Conservation (phyloP, 768 basidiomycete genomes). For the Amanita fuliginea region DNA sequence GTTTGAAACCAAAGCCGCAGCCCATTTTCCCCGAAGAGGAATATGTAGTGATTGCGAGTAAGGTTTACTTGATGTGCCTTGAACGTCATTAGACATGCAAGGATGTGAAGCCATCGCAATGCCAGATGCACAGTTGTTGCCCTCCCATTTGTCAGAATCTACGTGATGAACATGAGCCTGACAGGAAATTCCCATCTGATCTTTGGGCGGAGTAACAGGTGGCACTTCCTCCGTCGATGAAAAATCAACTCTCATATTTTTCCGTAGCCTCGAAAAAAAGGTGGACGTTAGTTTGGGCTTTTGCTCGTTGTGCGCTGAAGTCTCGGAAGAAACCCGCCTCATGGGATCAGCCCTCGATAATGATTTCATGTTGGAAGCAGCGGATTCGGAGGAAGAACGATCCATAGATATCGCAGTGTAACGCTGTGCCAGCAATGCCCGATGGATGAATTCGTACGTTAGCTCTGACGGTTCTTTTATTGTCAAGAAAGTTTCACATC, state of each 20-base stretch:
- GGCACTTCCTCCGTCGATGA: background rate
- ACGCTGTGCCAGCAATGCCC: background rate
- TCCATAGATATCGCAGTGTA: background rate
- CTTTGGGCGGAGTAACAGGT: background rate
- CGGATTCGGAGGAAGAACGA: conserved; percentile 1
- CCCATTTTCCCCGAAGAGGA: conserved; percentile 6
- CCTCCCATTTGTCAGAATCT: background rate
- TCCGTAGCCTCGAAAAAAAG: background rate
- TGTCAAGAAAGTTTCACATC: background rate
- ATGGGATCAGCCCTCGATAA: background rate
- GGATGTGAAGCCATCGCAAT: background rate
- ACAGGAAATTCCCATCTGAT: background rate
- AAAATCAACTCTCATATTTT: background rate
- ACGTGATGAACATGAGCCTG: background rate
- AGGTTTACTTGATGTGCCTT: background rate
- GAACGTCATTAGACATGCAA: background rate
- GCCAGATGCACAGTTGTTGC: background rate
- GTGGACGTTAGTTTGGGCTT: background rate
- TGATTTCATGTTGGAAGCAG: background rate
- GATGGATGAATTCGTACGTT: background rate
- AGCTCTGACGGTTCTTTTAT: background rate
- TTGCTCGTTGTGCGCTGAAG: background rate
- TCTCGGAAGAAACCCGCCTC: conserved; percentile 1
- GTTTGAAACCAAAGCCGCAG: conserved; percentile 6
- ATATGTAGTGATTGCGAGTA: background rate